Conservation (phyloP, 352 stramenopile genomes). For the Pythium vanterpoolii region DNA sequence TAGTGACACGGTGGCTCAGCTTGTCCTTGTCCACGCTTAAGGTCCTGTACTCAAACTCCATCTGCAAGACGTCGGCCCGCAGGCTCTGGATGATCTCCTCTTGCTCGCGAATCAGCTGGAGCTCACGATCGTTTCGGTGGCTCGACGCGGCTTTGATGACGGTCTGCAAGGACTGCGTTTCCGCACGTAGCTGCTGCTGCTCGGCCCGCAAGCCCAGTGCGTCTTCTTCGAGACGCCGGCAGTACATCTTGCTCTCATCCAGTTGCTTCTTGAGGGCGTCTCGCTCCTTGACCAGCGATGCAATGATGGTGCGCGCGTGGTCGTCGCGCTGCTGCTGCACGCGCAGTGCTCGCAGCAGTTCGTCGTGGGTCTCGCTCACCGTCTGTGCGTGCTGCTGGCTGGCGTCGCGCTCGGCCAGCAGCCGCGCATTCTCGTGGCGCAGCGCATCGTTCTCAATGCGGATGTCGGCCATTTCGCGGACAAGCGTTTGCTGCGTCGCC, state of each 20-base stretch:
- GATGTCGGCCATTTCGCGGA: constrained; percentile 32
- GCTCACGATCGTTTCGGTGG: constrained; percentile 25
- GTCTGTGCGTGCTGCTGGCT: constrained; percentile 19
- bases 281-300: constrained; percentile 26
- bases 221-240: constrained; percentile 47
- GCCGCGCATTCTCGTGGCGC: constrained; percentile 29
- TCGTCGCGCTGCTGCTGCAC: constrained; percentile 40
- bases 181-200: constrained; percentile 40
- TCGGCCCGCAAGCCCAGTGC: constrained; percentile 36
- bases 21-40: constrained; percentile 38
- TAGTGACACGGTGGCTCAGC: constrained; percentile 32
- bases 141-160: constrained; percentile 28
- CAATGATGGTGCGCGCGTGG: constrained; percentile 28
- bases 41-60: constrained; percentile 68
- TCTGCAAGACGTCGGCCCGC: constrained; percentile 51
- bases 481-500: constrained; percentile 9
- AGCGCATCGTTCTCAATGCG: constrained; percentile 49
- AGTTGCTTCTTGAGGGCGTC: constrained; percentile 33
- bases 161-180: constrained; percentile 36
- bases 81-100: constrained; percentile 51
- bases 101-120: constrained; percentile 35
- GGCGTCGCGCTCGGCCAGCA: constrained; percentile 29
- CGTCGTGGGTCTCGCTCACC: constrained; percentile 40
- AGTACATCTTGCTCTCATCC: constrained; percentile 48
- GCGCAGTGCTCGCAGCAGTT: constrained; percentile 41